Base-by-base conservation (phyloP, 2,329 filamentous ascomycete species). In the Botrytis fragariae region DNA sequence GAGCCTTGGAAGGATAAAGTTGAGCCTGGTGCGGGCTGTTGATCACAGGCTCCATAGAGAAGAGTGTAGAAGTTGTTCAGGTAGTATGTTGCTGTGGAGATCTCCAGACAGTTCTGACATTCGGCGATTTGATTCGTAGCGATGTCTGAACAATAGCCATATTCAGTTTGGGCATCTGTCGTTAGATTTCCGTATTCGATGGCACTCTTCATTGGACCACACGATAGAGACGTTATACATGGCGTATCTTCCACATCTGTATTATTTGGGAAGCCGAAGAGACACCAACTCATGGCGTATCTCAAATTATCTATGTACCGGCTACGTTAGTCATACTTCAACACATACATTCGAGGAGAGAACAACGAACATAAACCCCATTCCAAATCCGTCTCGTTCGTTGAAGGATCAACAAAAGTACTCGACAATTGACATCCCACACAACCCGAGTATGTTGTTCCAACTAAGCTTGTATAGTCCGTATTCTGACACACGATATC, bases 121-220 rank as follows among this genome's bases (percentile, higher is more conserved):
- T 86, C 84, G 0, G 79, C 32, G 0, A 84, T 77, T 7, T 84
- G 80, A 16, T 77, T 77, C 1, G 82, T 77, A 2, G 82, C 81
- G 86, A 88, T 89, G 0, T 76, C 42, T 29, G 83, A 79, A 78
- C 89, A 91, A 78, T 88, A 91, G 44, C 85, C 86, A 74, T 86
- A 90, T 57, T 73, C 72, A 14, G 83, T 78, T 0, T 82, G 83
- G 37, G 81, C 81, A 22, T 83, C 80, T 1, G 84, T 80, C 0
- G 86, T 84, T 18, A 90, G 79, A 70, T 88, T 86, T 25, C 85
- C 82, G 74, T 83, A 89, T 35, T 83, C 78, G 42, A 90, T 80
- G 3, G 86, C 85, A 0, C 81, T 76, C 73, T 83, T 70, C 5
- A 90, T 82, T 0, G 83, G 83, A 0, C 81, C 86, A 76, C 89